phyloP scores from a whole-genome alignment of 352 stramenopile genomes.

The Phytopythium helicoides region DNA sequence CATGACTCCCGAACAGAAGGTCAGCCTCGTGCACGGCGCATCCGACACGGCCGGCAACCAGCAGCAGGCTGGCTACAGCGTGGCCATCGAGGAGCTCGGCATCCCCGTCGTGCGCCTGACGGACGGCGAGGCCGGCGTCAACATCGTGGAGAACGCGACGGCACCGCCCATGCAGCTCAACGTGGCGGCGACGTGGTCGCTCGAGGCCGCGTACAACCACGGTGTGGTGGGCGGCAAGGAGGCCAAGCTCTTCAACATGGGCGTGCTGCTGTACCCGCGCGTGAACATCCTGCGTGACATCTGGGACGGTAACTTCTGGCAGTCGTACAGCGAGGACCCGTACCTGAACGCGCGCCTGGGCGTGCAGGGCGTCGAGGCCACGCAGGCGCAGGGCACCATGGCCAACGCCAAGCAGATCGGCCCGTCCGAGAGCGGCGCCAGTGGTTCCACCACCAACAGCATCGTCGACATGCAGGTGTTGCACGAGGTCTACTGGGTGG shows the following conservation, averaged over 20 bases:
- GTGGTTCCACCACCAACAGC: conserved; percentile 18
- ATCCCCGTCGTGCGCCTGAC: conserved; percentile 22
- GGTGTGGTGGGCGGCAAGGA: conserved; percentile 29
- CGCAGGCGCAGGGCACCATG: conserved; percentile 27
- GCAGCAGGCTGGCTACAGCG: conserved; percentile 28
- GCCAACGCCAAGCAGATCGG: conserved; percentile 31
- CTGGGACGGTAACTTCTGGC: conserved; percentile 24
- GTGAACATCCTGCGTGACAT: conserved; percentile 31
- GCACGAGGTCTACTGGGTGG: conserved; percentile 27
- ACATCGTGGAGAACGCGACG: conserved; percentile 29
- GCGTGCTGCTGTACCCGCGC: conserved; percentile 19
- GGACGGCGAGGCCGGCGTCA: conserved; percentile 27
- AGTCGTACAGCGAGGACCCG: conserved; percentile 32
- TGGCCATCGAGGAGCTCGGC: conserved; percentile 16
- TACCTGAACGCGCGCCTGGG: conserved; percentile 26
- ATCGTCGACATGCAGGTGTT: conserved; percentile 26
- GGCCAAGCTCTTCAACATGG: conserved; percentile 28
- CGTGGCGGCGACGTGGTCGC: conserved; percentile 25
- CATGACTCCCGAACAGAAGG: conserved; percentile 24
- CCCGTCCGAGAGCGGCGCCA: conserved; percentile 20
- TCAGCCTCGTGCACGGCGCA: conserved; percentile 22
- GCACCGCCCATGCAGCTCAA: conserved; percentile 22
- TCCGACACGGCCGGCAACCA: conserved; percentile 22
- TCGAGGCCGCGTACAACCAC: conserved; percentile 24
- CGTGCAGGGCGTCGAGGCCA: conserved; percentile 18